phyloP scores from a whole-genome alignment of 2,329 filamentous ascomycete genomes.

The Aspergillus arachidicola region DNA sequence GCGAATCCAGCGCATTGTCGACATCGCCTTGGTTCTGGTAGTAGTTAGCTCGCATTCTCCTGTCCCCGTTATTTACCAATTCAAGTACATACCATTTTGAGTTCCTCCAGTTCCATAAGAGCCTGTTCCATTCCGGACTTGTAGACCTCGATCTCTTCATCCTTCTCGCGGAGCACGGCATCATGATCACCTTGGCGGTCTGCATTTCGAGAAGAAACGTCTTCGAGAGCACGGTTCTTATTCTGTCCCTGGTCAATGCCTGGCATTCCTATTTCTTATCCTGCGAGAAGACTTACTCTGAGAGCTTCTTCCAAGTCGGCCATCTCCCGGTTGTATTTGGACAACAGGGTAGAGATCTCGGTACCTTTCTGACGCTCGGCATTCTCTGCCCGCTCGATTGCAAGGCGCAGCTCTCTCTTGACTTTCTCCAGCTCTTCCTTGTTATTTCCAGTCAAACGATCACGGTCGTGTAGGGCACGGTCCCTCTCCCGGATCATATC shows the following conservation, averaged over 20 bases:
- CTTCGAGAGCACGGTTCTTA: slow-evolving; percentile 85
- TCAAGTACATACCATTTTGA: slow-evolving; percentile 59
- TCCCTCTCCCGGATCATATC: slow-evolving; percentile 99
- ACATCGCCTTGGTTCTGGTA: slow-evolving; percentile 67
- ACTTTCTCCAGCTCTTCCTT: slow-evolving; percentile 94
- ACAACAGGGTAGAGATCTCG: slow-evolving; percentile 89
- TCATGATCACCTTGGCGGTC: slow-evolving; percentile 87
- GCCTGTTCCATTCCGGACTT: slow-evolving; percentile 98
- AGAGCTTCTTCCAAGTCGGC: slow-evolving; percentile 93
- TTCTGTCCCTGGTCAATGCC: slow-evolving; percentile 53
- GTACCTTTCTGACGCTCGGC: slow-evolving; percentile 90
- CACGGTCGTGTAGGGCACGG: slow-evolving; percentile 88
- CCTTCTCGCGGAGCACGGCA: slow-evolving; percentile 83
- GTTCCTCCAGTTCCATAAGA: slow-evolving; percentile 85
- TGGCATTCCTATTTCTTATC: neutral
- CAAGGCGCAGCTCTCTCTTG: slow-evolving; percentile 89
- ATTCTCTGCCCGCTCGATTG: slow-evolving; percentile 87
- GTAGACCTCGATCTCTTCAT: slow-evolving; percentile 97
- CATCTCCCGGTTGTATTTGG: slow-evolving; percentile 97
- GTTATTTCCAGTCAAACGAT: slow-evolving; percentile 80
- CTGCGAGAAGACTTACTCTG: slow-evolving; percentile 41
- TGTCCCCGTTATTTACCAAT: neutral
- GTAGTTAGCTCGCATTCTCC: neutral
- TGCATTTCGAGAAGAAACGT: slow-evolving; percentile 73
- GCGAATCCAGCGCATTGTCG: slow-evolving; percentile 80